Evolutionary conservation across 495 filamentous ascomycete genomes (phyloP), one percentile per base, ranked within the genome.

Genomic region (Penicillium fimorum): DNA sequence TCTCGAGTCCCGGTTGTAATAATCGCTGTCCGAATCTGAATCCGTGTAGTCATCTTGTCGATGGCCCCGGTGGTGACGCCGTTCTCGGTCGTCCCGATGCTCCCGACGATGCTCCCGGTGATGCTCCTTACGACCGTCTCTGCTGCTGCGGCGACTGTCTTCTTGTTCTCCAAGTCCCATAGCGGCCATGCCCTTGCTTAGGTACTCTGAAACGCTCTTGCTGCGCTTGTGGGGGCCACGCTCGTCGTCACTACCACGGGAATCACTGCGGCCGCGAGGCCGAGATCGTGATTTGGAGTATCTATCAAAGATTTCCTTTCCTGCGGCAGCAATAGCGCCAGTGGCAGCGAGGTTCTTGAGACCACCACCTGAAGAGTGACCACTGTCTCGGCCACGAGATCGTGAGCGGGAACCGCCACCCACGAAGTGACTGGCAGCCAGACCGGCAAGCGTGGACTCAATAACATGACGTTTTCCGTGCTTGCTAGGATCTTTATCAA

Each of bases 381-480:
- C 41, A 53, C 58, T 35, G 56, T 47, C 67, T 44, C 33, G 74
- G 70, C 57, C 74, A 9, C 58, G 68, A 41, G 83, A 78, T 33
- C 73, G 58, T n/a, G 87, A 85, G 56, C 84, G 80, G 10, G 52
- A 54, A 13, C 86, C 78, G 17, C 91, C 90, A 64, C 95, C 89
- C 57, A 96, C 74, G 50, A 94, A 70, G 27, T 85, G 85, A 63
- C 87, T 94, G n/a, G 87, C 86, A 20, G 89, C 83, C 11, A 96
- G 82, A 67, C 92, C 92, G 58, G 90, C 91, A 55, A 96, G 78
- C 41, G 91, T 90, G 37, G 92, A 88, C 65, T 93, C 90, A 38
- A 83, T 65, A 45, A 85, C 63, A 67, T 88, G 79, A 40, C 76
- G 72, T 66, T 86, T 92, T 65, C 79, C 79, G 61, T 91, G 82